Conservation (phyloP, 305 asterid species). For the Fraxinus floribunda region DNA sequence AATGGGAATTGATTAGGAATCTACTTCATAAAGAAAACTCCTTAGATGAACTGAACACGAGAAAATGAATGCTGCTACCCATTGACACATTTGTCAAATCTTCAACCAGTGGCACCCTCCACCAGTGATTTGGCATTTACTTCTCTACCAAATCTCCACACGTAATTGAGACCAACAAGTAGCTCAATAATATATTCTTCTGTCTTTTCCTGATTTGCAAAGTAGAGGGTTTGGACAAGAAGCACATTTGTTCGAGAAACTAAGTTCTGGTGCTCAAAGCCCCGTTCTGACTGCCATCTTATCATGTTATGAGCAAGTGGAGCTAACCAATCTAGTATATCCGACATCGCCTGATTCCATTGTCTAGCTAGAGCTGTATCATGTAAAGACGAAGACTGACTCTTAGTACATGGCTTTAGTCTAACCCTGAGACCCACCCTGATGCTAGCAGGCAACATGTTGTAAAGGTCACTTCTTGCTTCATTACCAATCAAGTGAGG, state of each 20-base stretch:
- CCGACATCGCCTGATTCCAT: constrained; percentile 74
- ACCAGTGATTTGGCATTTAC: constrained; percentile 57
- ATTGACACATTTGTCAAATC: constrained; percentile 50
- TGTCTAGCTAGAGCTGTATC: constrained; percentile 67
- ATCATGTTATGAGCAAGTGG: constrained; percentile 91
- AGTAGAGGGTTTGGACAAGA: constrained; percentile 80
- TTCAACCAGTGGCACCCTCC: constrained; percentile 54
- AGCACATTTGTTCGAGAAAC: constrained; percentile 66
- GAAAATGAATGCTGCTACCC: constrained; percentile 15
- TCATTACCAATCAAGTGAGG: constrained; percentile 89
- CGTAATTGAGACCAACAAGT: constrained; percentile 79
- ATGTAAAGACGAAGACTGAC: constrained; percentile 45
- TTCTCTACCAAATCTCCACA: constrained; percentile 81
- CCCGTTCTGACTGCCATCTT: constrained; percentile 88
- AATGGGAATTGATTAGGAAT: background rate
- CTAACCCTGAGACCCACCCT: constrained; percentile 67
- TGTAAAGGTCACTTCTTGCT: constrained; percentile 78
- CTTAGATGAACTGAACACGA: background rate
- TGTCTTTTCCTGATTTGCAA: constrained; percentile 78
- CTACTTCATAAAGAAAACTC: constrained; percentile 13
- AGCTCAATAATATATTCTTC: constrained; percentile 70
- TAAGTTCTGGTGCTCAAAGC: constrained; percentile 72
- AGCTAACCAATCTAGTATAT: constrained; percentile 74
- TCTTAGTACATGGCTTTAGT: constrained; percentile 65
- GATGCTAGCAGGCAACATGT: constrained; percentile 75